Percentiles rank a stretch among this genome's conserved stretches.
phyloP scores from a whole-genome alignment of 129 eudicot species.

The Ambrosia trifida region DNA sequence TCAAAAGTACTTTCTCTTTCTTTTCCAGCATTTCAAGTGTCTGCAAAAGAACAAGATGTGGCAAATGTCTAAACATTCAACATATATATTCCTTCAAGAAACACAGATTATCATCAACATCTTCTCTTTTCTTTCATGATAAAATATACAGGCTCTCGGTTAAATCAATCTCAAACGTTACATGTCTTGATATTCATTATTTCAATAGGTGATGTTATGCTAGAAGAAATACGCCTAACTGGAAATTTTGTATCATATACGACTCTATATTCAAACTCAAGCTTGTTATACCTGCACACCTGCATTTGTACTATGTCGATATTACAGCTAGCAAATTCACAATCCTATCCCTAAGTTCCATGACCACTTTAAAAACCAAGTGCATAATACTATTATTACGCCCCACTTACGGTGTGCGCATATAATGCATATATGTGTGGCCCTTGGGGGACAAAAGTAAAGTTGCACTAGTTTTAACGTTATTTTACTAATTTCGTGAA shows the following conservation, averaged over 20 bases:
- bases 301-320: neutral
- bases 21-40: constrained; percentile 73
- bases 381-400: neutral
- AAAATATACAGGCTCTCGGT: neutral
- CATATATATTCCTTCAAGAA: constrained; percentile 9
- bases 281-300: neutral
- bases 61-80: neutral
- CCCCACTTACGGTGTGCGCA: too few relatives aligned
- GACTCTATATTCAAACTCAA: neutral
- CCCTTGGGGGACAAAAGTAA: too few relatives aligned
- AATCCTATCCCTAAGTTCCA: neutral
- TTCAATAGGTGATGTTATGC: neutral
- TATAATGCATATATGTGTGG: too few relatives aligned
- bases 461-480: too few relatives aligned
- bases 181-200: neutral
- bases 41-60: constrained; percentile 35
- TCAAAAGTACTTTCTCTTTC: constrained; percentile 55
- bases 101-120: neutral
- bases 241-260: neutral
- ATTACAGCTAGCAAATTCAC: neutral
- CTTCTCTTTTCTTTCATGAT: constrained; percentile 3
- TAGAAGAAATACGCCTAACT: neutral
- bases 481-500: too few relatives aligned
- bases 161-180: neutral
- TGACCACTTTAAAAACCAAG: neutral